Base-by-base conservation (phyloP, 192 early-diverging fungal species). In the Phycomyces blakesleeanus region DNA sequence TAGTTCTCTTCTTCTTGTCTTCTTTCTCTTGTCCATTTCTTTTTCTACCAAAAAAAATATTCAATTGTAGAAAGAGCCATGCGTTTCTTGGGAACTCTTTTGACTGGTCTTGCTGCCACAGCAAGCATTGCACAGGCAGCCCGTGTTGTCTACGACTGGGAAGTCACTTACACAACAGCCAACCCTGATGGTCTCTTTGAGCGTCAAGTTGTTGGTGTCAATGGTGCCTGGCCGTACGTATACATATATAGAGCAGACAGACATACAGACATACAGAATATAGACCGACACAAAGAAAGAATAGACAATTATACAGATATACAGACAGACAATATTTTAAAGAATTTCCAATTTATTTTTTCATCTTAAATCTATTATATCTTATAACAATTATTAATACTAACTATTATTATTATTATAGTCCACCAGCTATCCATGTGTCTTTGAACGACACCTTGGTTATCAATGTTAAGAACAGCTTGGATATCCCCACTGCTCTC, bases 171-270 rank as follows among this genome's bases (percentile, higher is more conserved):
- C 44, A 77, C 81, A 37, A 77, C 52, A 16, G 85, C 82, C 3
- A 87, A 87, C 53, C 88, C 89, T 11, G 88, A 92, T 76, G 85
- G 84, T 34, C 63, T 83, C 7, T 62, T 57, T 49, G 80, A 84
- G 61, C 82, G 85, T n/a, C 81, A 75, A 39, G 89, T 89, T 2
- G 83, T 86, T 29, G 86, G 85, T 54, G 86, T 86, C 56, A 90
- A 90, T 68, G 81, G 80, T 1, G 67, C 61, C 40, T 88, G 80
- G 76, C 88, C 88, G 73, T 84, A 81, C 55, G 83, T 82, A 1
- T 47, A 53, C 66, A 58, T 61, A n/a, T n/a, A n/a, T n/a, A n/a
- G n/a, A n/a, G n/a, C n/a, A n/a, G n/a, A n/a, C n/a, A n/a, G n/a
- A n/a, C n/a, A n/a, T n/a, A n/a, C n/a, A n/a, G n/a, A n/a, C n/a